These are phyloP conservation scores for Ceratorhiza oryzae-sativae DNA, from an alignment of 1,284 basidiomycete species.

Conservation along the genomic window DNA sequence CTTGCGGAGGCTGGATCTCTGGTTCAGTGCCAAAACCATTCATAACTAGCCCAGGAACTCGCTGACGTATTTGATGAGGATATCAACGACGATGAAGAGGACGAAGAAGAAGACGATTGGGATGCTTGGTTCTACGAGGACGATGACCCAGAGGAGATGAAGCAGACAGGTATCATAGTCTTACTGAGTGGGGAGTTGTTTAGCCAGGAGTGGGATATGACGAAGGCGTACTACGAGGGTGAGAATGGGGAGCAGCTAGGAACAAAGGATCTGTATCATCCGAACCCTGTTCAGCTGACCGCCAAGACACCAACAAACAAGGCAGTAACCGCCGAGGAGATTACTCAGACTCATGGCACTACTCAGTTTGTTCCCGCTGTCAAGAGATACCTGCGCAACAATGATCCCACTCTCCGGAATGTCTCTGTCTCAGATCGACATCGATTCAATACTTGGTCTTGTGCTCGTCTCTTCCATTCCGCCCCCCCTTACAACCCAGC, in stretches of 20 bases:
- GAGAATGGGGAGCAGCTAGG: background rate
- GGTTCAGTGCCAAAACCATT: too few relatives aligned
- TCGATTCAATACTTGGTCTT: constrained; percentile 1
- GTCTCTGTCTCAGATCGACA: background rate
- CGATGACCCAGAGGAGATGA: background rate
- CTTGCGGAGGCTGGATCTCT: background rate
- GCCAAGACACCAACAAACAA: background rate
- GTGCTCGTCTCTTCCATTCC: background rate
- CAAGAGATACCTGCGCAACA: background rate
- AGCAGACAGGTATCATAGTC: background rate
- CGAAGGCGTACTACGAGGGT: background rate
- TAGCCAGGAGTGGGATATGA: background rate
- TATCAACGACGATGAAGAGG: background rate
- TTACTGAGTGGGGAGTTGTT: background rate
- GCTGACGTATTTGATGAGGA: background rate
- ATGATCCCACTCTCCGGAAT: background rate
- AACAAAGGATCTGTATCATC: background rate
- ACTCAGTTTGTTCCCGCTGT: background rate
- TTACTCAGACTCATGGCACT: background rate
- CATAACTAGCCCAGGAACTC: too few relatives aligned
- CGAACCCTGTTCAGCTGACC: background rate
- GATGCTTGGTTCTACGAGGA: constrained; percentile 1
- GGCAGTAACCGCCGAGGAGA: background rate
- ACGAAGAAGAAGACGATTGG: background rate
- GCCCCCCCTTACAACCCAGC: constrained; percentile 21